Base-by-base conservation (phyloP, 1,139 yeast species). In the Meyerozyma smithsonii region DNA sequence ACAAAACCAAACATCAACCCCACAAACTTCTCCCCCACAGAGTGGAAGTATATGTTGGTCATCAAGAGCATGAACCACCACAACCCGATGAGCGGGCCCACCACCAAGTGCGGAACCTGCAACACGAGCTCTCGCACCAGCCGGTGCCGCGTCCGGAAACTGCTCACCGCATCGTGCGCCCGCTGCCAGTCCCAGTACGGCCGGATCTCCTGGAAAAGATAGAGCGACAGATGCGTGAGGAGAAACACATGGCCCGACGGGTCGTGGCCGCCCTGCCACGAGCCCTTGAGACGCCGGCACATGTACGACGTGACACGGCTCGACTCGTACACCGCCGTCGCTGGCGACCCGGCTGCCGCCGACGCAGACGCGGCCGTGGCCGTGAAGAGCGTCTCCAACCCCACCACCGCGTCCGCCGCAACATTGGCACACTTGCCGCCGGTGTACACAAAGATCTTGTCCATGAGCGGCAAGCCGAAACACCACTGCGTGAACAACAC, bases 191-290 rank as follows among this genome's bases (percentile, higher is more conserved):
- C 42, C 70, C 72, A 68, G 43, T 58, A 69, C 8, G 74, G 74
- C 19, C 68, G 50, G 6, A 81, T 59, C 56, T 90, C 97, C 43
- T 79, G 78, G 56, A 85, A 72, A 49, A 92, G 56, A 46, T 84
- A 77, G 51, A 86, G 64, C 14, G 87, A 77, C 41, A 92, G 77
- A 46, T 87, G 83, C 3, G 86, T 78, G 42, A 92, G 62, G 36
- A 92, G 59, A 52, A 90, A 92, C 0, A 88, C 85, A 58, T 92
- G 98, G 0, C 98, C 98, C 46, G 94, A 84, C 11, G 97, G 96
- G 63, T 92, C 98, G 55, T 88, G 96, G 0, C 98, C 98, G 1
- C 96, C 97, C 8, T 56, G 58, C 98, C 97, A 90, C 3, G 64
- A 49, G 0, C 97, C 97, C 18, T 77, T 78, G 17, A 77, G 49